Conservation (phyloP, 225 moss, liverwort and hornwort species). For the Sphagnum contortum region DNA sequence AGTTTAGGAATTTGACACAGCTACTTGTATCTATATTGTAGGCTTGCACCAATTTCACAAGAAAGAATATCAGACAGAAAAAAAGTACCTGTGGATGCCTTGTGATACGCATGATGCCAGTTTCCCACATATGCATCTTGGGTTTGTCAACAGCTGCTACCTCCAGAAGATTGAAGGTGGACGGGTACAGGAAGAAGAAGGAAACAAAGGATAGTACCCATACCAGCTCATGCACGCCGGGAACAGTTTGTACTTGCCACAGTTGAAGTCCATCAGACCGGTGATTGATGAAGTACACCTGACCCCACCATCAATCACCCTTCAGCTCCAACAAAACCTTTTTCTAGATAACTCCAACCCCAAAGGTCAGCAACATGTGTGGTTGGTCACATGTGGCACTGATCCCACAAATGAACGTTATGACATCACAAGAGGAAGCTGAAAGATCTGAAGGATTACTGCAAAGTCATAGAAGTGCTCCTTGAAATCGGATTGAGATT, state of each 20-base stretch:
- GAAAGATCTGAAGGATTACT: no score
- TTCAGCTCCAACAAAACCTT: no score
- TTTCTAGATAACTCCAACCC: no score
- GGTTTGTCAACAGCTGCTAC: conserved; percentile 98
- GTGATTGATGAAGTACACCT: conserved; percentile 97
- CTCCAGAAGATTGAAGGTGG: conserved; percentile 95
- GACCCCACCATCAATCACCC: conserved; percentile 1
- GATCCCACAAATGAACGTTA: no score
- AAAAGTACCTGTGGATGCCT: conserved; percentile 82
- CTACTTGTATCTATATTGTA: not conserved
- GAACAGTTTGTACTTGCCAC: conserved; percentile 70
- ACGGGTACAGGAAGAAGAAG: conserved; percentile 90
- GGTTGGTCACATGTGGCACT: no score
- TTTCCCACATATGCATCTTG: conserved; percentile 94
- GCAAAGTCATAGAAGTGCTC: no score
- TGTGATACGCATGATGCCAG: conserved; percentile 93
- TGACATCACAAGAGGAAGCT: no score
- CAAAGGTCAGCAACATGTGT: not conserved
- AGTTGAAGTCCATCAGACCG: conserved; percentile 88
- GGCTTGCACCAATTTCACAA: no score
- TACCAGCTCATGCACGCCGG: conserved; percentile 74
- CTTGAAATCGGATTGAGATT: no score
- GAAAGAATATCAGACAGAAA: no score
- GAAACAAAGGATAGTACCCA: conserved; percentile 83
- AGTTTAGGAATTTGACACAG: no score